Evolutionary conservation across 345 rosid genomes (phyloP).

Genomic region (Hypericum perforatum): DNA sequence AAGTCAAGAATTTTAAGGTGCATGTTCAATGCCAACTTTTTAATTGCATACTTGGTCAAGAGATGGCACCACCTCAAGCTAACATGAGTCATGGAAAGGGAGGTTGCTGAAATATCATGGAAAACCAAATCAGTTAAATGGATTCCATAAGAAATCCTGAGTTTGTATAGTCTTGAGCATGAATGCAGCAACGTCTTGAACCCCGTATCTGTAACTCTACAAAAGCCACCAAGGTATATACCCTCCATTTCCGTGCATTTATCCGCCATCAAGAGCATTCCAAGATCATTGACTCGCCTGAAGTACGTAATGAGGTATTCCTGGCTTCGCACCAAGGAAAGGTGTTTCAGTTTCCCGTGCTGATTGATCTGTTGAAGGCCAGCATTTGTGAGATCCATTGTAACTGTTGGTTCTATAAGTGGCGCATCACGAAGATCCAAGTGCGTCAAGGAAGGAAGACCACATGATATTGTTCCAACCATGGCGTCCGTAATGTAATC

Average conservation of each 20-base stretch:
- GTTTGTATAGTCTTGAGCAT: conserved; percentile 66
- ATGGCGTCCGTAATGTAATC: conserved; percentile 69
- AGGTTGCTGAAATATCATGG: conserved; percentile 80
- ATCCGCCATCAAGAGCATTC: conserved; percentile 83
- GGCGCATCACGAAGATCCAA: conserved; percentile 90
- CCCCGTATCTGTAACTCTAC: conserved; percentile 84
- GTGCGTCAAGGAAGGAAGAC: conserved; percentile 53
- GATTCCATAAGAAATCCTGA: conserved; percentile 61
- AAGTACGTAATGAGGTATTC: conserved; percentile 58
- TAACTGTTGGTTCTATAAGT: conserved; percentile 47
- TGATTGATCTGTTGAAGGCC: conserved; percentile 80
- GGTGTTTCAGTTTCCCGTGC: conserved; percentile 65
- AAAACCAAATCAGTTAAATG: conserved; percentile 77
- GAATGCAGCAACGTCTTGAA: conserved; percentile 77
- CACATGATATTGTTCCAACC: conserved; percentile 59
- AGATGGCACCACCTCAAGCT: conserved; percentile 85
- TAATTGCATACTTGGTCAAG: conserved; percentile 56
- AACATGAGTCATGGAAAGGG: conserved; percentile 62
- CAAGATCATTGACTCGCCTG: conserved; percentile 79
- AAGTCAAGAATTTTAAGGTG: conserved; percentile 59
- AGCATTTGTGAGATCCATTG: conserved; percentile 68
- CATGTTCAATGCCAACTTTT: conserved; percentile 44
- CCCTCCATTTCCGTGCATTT: conserved; percentile 75
- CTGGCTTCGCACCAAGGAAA: conserved; percentile 76
- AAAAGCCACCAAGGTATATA: conserved; percentile 78